A percentile compares a stretch with the other conserved stretches of the same genome.
Evolutionary conservation across 768 basidiomycete genomes (phyloP).

Genomic region (Panus rudis): DNA sequence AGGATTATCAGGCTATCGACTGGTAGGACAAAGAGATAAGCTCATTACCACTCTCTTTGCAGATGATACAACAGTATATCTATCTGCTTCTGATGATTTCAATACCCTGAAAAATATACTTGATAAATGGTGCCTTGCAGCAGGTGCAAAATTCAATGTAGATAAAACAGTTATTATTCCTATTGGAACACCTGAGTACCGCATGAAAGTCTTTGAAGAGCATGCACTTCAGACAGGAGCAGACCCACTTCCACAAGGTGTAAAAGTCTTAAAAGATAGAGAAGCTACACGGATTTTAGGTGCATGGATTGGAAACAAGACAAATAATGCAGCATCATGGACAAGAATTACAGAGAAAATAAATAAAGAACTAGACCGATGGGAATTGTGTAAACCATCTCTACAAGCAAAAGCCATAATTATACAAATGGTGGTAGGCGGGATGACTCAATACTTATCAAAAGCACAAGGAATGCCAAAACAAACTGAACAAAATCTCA

Average conservation of each 20-base stretch:
- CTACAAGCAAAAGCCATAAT: slow-evolving; percentile 12
- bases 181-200: background rate
- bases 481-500: slow-evolving; percentile 7
- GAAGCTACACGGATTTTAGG: slow-evolving; percentile 10
- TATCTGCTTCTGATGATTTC: slow-evolving; percentile 1
- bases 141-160: slow-evolving; percentile 3
- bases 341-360: slow-evolving; percentile 18
- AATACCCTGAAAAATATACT: background rate
- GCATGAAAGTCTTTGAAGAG: background rate
- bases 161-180: background rate
- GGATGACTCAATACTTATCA: slow-evolving; percentile 24
- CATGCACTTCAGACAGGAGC: no score
- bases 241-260: background rate
- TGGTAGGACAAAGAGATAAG: slow-evolving; percentile 11
- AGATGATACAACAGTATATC: slow-evolving; percentile 33
- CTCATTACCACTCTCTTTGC: slow-evolving; percentile 31
- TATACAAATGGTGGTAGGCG: slow-evolving; percentile 12
- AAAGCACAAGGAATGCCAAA: slow-evolving; percentile 26
- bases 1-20: slow-evolving; percentile 2
- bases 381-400: slow-evolving; percentile 11
- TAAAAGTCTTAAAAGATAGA: background rate
- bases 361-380: background rate
- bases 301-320: slow-evolving; percentile 13
- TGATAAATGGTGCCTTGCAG: slow-evolving; percentile 3
- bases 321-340: slow-evolving; percentile 6